These are phyloP conservation scores for Yarrowia sp. DNA, from an alignment of 805 yeast genomes.

Conservation along the genomic window DNA sequence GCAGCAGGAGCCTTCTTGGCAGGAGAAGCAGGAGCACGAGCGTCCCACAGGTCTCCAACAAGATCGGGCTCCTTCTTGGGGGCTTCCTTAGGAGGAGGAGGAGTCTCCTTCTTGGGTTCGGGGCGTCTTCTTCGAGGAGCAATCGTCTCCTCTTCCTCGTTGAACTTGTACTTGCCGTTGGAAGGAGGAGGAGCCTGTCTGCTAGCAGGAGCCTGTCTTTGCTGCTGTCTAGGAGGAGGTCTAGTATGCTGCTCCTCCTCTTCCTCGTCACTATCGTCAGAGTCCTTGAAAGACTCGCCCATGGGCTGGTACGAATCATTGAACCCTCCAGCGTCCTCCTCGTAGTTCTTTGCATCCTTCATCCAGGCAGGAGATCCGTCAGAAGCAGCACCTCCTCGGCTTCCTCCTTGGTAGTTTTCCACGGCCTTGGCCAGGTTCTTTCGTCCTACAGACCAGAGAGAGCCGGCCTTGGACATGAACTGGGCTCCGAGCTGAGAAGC, in stretches of 20 bases:
- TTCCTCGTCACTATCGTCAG: slow-evolving; percentile 28
- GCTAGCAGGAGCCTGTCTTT: slow-evolving; percentile 4
- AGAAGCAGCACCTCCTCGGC: slow-evolving; percentile 41
- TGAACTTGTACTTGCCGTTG: slow-evolving; percentile 19
- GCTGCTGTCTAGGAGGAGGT: slow-evolving; percentile 28
- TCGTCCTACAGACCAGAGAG: slow-evolving; percentile 63
- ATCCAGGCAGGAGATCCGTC: slow-evolving; percentile 75
- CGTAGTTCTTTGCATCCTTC: slow-evolving; percentile 62
- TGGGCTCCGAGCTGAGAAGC: slow-evolving; percentile 53
- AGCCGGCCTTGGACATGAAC: slow-evolving; percentile 65
- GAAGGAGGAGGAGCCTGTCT: slow-evolving; percentile 1
- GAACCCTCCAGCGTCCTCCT: background rate
- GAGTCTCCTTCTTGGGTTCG: background rate
- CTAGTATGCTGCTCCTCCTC: slow-evolving; percentile 37
- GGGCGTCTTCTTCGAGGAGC: slow-evolving; percentile 34
- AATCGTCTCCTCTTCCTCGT: slow-evolving; percentile 20
- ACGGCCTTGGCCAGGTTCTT: slow-evolving; percentile 68
- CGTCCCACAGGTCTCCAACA: slow-evolving; percentile 19
- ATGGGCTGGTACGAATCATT: slow-evolving; percentile 13
- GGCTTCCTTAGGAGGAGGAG: background rate
- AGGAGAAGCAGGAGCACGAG: slow-evolving; percentile 36
- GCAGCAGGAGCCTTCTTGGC: slow-evolving; percentile 3
- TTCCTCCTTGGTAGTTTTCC: slow-evolving; percentile 59
- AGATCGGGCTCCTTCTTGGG: slow-evolving; percentile 4
- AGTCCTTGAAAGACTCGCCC: slow-evolving; percentile 34